phyloP scores from a whole-genome alignment of 148 eudicot genomes.

The Suaeda aralocaspica region DNA sequence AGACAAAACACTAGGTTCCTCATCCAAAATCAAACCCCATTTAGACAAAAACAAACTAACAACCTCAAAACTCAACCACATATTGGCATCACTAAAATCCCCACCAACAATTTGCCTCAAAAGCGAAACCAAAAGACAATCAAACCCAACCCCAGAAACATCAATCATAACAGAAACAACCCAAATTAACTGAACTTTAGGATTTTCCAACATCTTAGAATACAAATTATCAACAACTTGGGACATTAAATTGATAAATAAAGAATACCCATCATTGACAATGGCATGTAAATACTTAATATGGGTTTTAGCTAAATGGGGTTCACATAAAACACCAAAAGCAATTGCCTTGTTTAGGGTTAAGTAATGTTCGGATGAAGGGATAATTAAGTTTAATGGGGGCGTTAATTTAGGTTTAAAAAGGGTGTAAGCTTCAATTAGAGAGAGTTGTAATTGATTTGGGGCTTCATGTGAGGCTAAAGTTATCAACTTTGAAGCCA shows the following conservation, averaged over 20 bases:
- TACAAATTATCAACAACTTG: conserved; percentile 60
- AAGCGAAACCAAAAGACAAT: conserved; percentile 60
- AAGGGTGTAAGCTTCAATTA: conserved; percentile 50
- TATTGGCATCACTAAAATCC: conserved; percentile 68
- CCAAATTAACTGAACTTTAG: conserved; percentile 64
- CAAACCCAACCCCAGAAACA: conserved; percentile 60
- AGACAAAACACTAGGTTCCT: conserved; percentile 53
- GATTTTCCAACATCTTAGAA: conserved; percentile 46
- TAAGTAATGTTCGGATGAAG: conserved; percentile 45
- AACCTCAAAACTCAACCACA: conserved; percentile 73
- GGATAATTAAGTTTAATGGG: conserved; percentile 55
- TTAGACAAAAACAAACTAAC: conserved; percentile 40
- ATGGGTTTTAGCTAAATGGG: conserved; percentile 40
- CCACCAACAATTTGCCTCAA: conserved; percentile 80
- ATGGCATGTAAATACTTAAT: conserved; percentile 70
- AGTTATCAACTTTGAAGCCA: conserved; percentile 56
- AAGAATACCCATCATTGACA: conserved; percentile 65
- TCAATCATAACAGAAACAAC: conserved; percentile 53
- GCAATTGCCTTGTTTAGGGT: conserved; percentile 55
- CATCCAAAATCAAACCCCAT: conserved; percentile 71
- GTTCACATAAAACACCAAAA: conserved; percentile 65
- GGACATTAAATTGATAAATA: conserved; percentile 43
- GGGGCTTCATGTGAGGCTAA: conserved; percentile 45
- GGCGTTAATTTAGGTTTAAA: conserved; percentile 48
- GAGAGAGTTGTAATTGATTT: conserved; percentile 46